Percentiles rank a stretch among this genome's conserved stretches.
Evolutionary conservation across 1,139 yeast genomes (phyloP).

Genomic region (Kodamaea anthophila): DNA sequence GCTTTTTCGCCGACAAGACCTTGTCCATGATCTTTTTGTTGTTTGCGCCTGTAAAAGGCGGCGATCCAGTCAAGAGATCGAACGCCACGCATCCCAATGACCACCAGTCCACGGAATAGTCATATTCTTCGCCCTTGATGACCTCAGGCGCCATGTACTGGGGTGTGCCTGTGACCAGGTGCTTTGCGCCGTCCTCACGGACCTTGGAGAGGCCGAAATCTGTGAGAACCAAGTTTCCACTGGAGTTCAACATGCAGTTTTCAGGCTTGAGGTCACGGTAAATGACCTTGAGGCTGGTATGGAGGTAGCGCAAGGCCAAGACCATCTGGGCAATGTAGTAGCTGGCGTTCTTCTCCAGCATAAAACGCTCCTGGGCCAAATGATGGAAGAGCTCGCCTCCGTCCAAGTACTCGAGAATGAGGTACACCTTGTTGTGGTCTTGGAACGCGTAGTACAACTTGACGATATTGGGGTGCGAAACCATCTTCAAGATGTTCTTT

Average conservation of each 20-base stretch:
- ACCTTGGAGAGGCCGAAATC: conserved; percentile 91
- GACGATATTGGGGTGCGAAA: conserved; percentile 80
- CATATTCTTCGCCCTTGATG: conserved; percentile 77
- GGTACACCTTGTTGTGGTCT: conserved; percentile 71
- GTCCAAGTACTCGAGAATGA: conserved; percentile 79
- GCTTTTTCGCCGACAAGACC: conserved; percentile 57
- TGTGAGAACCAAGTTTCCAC: conserved; percentile 79
- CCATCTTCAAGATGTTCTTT: conserved; percentile 36
- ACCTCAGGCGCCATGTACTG: conserved; percentile 98
- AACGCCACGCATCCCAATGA: conserved; percentile 85
- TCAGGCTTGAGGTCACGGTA: conserved; percentile 93
- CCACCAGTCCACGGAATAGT: conserved; percentile 94
- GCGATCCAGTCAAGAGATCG: conserved; percentile 85
- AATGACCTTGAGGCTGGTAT: conserved; percentile 67
- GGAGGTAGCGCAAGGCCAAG: conserved; percentile 75
- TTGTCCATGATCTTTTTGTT: conserved; percentile 78
- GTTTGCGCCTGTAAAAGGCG: conserved; percentile 90
- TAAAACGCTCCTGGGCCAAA: conserved; percentile 38
- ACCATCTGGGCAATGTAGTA: conserved; percentile 85
- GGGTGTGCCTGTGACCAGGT: conserved; percentile 86
- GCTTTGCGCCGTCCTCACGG: conserved; percentile 42
- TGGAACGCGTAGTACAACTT: conserved; percentile 86
- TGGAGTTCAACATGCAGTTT: conserved; percentile 74
- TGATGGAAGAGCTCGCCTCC: conserved; percentile 94
- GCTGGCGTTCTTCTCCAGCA: conserved; percentile 72